Conservation (phyloP, 257 asterid species). For the Anisodus acutangulus region DNA sequence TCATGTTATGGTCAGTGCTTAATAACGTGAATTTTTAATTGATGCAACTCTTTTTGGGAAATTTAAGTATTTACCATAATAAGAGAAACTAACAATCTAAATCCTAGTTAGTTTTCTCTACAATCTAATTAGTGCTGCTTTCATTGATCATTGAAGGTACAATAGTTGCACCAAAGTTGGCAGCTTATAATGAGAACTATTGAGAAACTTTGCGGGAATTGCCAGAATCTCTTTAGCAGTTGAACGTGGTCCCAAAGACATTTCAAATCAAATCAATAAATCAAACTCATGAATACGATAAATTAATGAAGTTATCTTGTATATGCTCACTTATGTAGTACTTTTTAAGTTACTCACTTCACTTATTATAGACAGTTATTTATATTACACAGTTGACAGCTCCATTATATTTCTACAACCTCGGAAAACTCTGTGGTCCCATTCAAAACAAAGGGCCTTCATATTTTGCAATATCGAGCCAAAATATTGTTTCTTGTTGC, state of each 20-base stretch:
- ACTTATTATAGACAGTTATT: background rate
- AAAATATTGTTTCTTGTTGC: background rate
- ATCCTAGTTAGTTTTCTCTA: background rate
- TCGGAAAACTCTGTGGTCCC: background rate
- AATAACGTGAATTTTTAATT: background rate
- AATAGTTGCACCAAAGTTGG: background rate
- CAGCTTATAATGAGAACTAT: background rate
- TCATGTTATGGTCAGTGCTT: background rate
- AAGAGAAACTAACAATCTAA: background rate
- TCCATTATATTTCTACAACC: background rate
- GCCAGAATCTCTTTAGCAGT: background rate
- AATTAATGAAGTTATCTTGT: background rate
- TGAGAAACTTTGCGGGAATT: background rate
- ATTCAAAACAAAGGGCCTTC: background rate
- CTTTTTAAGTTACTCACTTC: too few species aligned
- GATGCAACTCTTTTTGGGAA: background rate
- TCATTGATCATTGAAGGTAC: background rate
- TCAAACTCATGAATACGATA: background rate
- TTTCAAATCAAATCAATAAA: background rate
- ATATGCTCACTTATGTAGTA: too few species aligned
- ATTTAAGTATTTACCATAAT: background rate
- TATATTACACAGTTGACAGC: background rate
- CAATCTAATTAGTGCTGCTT: background rate
- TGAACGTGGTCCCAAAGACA: background rate
- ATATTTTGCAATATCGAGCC: background rate